phyloP scores from a whole-genome alignment of 2,329 filamentous ascomycete genomes.

The Pseudocercospora macadamiae region DNA sequence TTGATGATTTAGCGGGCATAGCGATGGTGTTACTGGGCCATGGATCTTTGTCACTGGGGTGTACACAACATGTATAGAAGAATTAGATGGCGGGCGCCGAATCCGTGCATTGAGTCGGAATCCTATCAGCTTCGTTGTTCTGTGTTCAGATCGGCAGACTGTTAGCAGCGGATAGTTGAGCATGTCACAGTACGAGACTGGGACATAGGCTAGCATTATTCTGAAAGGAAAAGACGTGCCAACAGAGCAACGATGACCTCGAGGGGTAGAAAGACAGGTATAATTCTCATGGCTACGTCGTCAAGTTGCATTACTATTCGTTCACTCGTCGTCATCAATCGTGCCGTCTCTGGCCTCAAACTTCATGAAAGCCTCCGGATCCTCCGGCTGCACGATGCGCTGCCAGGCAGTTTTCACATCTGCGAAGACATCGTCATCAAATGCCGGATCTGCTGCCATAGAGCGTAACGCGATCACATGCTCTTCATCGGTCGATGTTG shows the following conservation, averaged over 20 bases:
- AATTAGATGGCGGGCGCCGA: background rate
- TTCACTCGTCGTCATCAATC: slow-evolving; percentile 20
- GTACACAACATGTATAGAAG: background rate
- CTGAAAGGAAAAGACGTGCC: too few species aligned
- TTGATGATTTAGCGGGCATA: background rate
- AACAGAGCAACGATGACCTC: background rate
- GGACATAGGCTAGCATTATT: too few species aligned
- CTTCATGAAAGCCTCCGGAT: slow-evolving; percentile 66
- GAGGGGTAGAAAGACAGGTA: too few species aligned
- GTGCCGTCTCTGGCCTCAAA: slow-evolving; percentile 63
- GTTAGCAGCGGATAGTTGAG: too few species aligned
- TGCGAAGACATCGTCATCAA: slow-evolving; percentile 71
- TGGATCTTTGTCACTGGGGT: background rate
- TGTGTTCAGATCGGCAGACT: too few species aligned
- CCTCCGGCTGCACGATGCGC: slow-evolving; percentile 58
- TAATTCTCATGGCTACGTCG: too few species aligned
- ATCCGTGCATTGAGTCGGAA: too few species aligned
- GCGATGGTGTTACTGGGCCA: background rate
- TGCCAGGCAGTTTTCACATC: slow-evolving; percentile 73
- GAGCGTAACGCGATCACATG: slow-evolving; percentile 52
- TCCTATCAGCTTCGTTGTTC: too few species aligned
- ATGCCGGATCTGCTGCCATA: slow-evolving; percentile 66
- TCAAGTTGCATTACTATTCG: background rate
- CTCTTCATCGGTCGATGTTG: slow-evolving; percentile 31
- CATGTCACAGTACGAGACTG: too few species aligned